Evolutionary conservation across 2,329 filamentous ascomycete genomes (phyloP).

Genomic region (Sporothrix variecibatus): DNA sequence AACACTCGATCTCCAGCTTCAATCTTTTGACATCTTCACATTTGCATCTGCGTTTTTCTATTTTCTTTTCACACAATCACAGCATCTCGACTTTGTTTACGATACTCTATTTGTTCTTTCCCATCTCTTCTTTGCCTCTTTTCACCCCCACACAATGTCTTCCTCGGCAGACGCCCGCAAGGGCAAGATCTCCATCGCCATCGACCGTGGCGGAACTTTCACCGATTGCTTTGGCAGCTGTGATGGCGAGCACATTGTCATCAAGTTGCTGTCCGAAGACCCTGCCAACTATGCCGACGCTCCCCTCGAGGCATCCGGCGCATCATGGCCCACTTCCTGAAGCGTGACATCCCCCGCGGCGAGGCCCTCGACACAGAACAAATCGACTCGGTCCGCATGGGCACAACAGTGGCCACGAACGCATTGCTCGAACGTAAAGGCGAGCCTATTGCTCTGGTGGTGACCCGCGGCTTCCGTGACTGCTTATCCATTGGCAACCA

Average conservation of each 20-base stretch:
- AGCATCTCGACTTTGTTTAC: background rate
- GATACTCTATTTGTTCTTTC: background rate
- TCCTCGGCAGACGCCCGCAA: constrained; percentile 20
- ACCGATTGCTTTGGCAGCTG: constrained; percentile 89
- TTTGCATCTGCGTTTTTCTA: background rate
- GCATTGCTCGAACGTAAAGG: constrained; percentile 88
- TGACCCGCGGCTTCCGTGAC: constrained; percentile 85
- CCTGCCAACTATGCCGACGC: constrained; percentile 89
- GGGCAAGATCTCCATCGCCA: constrained; percentile 57
- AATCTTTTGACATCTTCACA: background rate
- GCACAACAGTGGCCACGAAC: constrained; percentile 92
- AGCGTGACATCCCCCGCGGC: constrained; percentile 75
- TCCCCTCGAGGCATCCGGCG: constrained; percentile 85
- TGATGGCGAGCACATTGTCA: constrained; percentile 43
- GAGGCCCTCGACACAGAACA: constrained; percentile 76
- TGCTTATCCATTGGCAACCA: constrained; percentile 90
- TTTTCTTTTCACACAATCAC: background rate
- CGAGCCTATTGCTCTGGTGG: constrained; percentile 82
- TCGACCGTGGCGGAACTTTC: constrained; percentile 83
- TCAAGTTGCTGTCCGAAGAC: constrained; percentile 70
- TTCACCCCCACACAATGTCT: background rate
- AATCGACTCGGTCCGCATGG: constrained; percentile 93
- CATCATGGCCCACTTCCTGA: constrained; percentile 76
- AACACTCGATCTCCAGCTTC: background rate
- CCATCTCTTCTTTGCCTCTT: background rate